Percentiles rank a stretch among this genome's conserved stretches.
These are phyloP conservation scores for Sphenostylis stenocarpa DNA, from an alignment of 306 rosid genomes.

Conservation along the genomic window DNA sequence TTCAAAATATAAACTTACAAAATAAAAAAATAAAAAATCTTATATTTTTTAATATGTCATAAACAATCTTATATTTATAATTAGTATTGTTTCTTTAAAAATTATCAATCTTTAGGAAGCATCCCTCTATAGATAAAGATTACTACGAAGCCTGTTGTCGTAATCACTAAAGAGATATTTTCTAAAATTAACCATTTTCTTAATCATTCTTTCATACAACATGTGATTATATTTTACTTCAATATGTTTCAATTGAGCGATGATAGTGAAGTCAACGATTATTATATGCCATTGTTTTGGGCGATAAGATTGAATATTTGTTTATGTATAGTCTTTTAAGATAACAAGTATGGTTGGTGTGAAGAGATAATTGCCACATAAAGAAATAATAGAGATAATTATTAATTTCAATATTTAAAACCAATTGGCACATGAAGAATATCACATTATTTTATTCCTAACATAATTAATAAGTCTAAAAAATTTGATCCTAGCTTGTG, in stretches of 20 bases:
- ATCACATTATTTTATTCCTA: background rate
- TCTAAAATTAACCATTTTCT: background rate
- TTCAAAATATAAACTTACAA: no score
- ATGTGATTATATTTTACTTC: background rate
- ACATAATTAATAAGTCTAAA: background rate
- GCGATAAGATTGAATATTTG: conserved; percentile 18
- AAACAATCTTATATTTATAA: no score
- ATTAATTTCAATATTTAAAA: background rate
- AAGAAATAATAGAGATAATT: background rate
- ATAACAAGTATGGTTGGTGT: background rate
- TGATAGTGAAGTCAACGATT: conserved; percentile 24
- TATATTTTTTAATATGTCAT: no score
- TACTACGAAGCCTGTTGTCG: background rate
- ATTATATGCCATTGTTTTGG: background rate
- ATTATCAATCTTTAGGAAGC: no score
- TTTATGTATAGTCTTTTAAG: background rate
- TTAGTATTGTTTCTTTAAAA: no score
- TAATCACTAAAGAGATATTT: background rate
- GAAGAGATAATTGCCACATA: conserved; percentile 3
- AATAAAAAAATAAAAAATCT: no score
- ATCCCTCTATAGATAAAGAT: background rate
- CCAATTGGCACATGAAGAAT: background rate
- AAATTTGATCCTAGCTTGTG: background rate
- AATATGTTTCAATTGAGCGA: background rate
- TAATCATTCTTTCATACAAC: background rate